Evolutionary conservation across 73 alveolate species (phyloP), one percentile per base, ranked within the genome.

Genomic region (Paramecium caudatum): DNA sequence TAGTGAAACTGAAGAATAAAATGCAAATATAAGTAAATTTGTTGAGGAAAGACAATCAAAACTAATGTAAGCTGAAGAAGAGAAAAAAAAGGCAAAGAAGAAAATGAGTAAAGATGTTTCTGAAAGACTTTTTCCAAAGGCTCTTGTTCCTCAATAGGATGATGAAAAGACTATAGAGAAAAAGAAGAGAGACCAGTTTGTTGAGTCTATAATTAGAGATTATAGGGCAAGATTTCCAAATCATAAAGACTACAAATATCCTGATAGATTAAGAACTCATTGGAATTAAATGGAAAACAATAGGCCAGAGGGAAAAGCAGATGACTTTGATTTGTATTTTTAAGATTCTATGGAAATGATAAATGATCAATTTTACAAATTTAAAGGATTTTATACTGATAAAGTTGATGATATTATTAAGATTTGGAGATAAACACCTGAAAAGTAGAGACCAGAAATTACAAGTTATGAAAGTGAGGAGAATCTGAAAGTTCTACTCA

Each of bases 1-100:
- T 74, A 34, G 55, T 12, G 65, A 74, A 10, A 68, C 43, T 8
- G 62, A 74, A 43, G 88, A 74, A 74, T 41, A 45, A 41, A 37
- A 37, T 19, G 62, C 68, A 4, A 74, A 74, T 21, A 74, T 62
- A 10, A 34, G 68, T 4, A 36, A 61, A 62, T 86, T 86, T 61
- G 17, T 84, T 25, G 70, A 63, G 19, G 93, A 86, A 43, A 63
- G 90, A 70, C 2, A 86, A 62, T 41, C 61, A 10, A 27, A 86
- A 74, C 47, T 70, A 50, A 91, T 82, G 50, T 48, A 47, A 90
- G 63, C 50, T 62, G 96, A 92, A 46, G 94, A 94, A 50, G 91
- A 93, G 47, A 88, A 90, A 69, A 47, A 90, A 34, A 81, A 55
- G 41, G 69, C 46, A 55, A 55, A 55, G 15, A 78, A 86, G 25